Conservation (phyloP, 2,329 filamentous ascomycete genomes). For the Fusarium sacchari region DNA sequence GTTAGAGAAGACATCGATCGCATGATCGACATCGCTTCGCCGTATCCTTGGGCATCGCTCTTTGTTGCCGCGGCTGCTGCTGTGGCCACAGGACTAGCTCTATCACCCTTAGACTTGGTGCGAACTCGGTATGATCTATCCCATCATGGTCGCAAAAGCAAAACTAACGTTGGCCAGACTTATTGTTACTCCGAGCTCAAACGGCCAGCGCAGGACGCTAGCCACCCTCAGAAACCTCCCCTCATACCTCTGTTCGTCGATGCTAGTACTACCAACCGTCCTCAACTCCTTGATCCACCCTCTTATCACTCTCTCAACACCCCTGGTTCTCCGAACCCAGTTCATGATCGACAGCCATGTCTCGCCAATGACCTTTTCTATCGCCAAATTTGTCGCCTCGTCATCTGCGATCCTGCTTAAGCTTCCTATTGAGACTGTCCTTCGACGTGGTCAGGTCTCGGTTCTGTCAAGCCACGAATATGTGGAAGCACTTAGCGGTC, state of each 20-base stretch:
- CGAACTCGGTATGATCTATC: conserved; percentile 68
- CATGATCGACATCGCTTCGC: conserved; percentile 75
- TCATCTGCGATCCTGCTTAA: conserved; percentile 85
- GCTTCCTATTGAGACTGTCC: conserved; percentile 89
- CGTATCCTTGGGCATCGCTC: conserved; percentile 84
- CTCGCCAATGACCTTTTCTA: conserved; percentile 82
- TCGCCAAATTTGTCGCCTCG: conserved; percentile 84
- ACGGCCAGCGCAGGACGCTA: conserved; percentile 79
- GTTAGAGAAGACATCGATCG: conserved; percentile 81
- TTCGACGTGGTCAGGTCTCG: conserved; percentile 86
- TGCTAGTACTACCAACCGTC: conserved; percentile 83
- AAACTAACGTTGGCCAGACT: conserved; percentile 63
- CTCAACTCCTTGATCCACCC: conserved; percentile 88
- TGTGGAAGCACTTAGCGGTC: conserved; percentile 58
- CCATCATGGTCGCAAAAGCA: neutral
- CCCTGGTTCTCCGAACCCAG: conserved; percentile 85
- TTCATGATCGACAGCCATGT: conserved; percentile 84
- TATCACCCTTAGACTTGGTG: conserved; percentile 89
- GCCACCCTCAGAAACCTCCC: conserved; percentile 81
- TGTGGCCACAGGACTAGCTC: conserved; percentile 78
- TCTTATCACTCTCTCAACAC: conserved; percentile 82
- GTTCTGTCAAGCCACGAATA: conserved; percentile 69
- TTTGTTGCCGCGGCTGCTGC: conserved; percentile 74
- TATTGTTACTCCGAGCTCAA: conserved; percentile 83
- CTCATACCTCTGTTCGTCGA: conserved; percentile 75